Evolutionary conservation across 2,329 filamentous ascomycete genomes (phyloP).

Genomic region (Verticillium zaregamsianum): DNA sequence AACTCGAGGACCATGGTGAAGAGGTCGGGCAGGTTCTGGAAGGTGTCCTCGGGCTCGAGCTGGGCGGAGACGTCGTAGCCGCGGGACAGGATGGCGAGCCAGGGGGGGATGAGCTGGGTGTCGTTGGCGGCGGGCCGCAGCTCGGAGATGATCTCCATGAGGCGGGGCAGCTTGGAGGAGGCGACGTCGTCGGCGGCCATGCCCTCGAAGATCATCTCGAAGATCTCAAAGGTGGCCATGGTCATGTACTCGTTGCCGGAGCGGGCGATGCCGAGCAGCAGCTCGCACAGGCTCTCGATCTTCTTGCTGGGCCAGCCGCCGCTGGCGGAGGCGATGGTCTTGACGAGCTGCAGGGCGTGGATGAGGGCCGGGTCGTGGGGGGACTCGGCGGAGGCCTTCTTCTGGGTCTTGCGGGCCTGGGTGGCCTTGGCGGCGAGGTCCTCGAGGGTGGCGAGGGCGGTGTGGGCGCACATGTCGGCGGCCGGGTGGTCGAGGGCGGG

Average conservation of each 20-base stretch:
- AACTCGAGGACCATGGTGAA: constrained; percentile 79
- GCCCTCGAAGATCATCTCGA: constrained; percentile 92
- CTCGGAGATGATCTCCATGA: constrained; percentile 89
- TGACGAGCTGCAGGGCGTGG: constrained; percentile 87
- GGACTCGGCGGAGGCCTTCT: constrained; percentile 48
- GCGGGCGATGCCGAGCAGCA: constrained; percentile 82
- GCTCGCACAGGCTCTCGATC: constrained; percentile 86
- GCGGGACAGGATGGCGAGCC: constrained; percentile 92
- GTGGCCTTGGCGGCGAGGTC: constrained; percentile 64
- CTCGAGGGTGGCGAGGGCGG: constrained; percentile 74
- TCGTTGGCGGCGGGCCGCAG: constrained; percentile 89
- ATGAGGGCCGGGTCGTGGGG: constrained; percentile 80
- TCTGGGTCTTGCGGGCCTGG: constrained; percentile 62
- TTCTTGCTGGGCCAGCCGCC: constrained; percentile 96
- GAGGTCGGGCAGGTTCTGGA: constrained; percentile 80
- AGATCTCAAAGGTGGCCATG: constrained; percentile 94
- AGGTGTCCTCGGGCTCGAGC: constrained; percentile 84
- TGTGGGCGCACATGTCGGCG: constrained; percentile 93
- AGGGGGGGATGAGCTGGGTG: constrained; percentile 88
- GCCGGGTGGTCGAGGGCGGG: constrained; percentile 92
- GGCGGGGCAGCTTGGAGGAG: constrained; percentile 80
- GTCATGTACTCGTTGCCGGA: constrained; percentile 94
- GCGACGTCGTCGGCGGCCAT: constrained; percentile 79
- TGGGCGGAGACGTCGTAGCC: constrained; percentile 93
- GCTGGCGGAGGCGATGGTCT: constrained; percentile 80